Evolutionary conservation across 371 early-diverging fungal genomes (phyloP), one percentile per base, ranked within the genome.

Genomic region (Syncephalastrum contaminatum): DNA sequence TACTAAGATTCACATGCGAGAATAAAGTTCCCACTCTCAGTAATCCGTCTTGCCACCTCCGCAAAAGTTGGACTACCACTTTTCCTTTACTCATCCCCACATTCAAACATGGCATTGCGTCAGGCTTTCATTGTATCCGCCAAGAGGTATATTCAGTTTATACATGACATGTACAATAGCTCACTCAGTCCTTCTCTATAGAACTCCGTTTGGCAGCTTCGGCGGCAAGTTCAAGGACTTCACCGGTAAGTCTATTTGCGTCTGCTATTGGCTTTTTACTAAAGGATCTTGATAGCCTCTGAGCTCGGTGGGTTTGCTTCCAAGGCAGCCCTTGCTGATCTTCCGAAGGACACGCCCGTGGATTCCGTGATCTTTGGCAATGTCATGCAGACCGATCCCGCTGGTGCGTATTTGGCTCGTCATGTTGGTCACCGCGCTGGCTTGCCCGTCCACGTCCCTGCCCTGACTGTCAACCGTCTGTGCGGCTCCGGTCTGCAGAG

Each of bases 401-500:
- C 87, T 16, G 97, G 93, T 14, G 84, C 96, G 24, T 96, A 94
- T 70, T 78, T 96, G 19, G 89, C 97, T 13, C 89, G 98, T 58
- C 98, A 98, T 62, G 86, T 96, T 49, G 96, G 96, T 42, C 90
- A 89, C 54, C 89, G 92, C 25, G 86, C 93, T 18, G 91, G 91
- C 18, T 72, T 95, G 13, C 88, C 89, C 7, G 83, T 95, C 54
- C 66, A 84, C 15, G 83, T 86, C 13, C 94, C 96, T 10, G 97
- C 95, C 1, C 70, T 91, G 57, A 95, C 94, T 7, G 85, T 98
- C 67, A 98, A 98, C 82, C 88, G 96, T 21, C 86, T 98, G 19
- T 98, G 98, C 70, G 97, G 96, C 14, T 94, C 94, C 3, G 98
- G 98, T 21, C 92, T 98, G 80, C 95, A 98, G 75, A 75, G 92